Conservation (phyloP, 495 filamentous ascomycete genomes). For the Neurospora sp. region DNA sequence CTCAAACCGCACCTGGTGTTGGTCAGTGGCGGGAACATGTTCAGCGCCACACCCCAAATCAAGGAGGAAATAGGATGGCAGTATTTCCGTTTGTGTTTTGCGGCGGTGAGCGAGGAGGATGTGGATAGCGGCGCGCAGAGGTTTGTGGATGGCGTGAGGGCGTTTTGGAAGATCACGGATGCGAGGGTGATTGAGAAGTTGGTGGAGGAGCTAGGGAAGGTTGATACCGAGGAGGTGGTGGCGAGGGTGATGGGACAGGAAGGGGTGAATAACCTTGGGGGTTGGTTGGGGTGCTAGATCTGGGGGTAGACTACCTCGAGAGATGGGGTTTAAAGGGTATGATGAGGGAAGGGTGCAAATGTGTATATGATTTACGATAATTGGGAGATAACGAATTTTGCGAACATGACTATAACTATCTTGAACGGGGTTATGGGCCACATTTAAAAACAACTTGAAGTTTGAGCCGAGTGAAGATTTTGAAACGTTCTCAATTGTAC, state of each 20-base stretch:
- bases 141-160: constrained; percentile 56
- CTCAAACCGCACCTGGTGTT: constrained; percentile 57
- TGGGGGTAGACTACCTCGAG: neutral
- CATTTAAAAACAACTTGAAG: neutral
- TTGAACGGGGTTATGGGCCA: neutral
- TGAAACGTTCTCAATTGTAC: neutral
- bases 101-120: constrained; percentile 63
- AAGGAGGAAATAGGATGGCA: constrained; percentile 44
- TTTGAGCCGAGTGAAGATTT: neutral
- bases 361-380: neutral
- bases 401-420: neutral
- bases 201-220: constrained; percentile 16
- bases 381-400: neutral
- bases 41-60: constrained; percentile 53
- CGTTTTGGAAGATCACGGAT: constrained; percentile 66
- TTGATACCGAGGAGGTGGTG: constrained; percentile 1
- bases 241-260: neutral
- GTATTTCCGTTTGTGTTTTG: constrained; percentile 76
- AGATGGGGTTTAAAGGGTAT: neutral
- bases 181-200: constrained; percentile 51
- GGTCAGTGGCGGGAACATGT: constrained; percentile 58
- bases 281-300: constrained; percentile 25
- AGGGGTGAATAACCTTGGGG: constrained; percentile 14
- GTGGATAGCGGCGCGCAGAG: constrained; percentile 47
- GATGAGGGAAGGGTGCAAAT: neutral